Percentiles rank a stretch among this genome's conserved stretches.
Evolutionary conservation across 148 eudicot genomes (phyloP).

Genomic region (Silene conica): DNA sequence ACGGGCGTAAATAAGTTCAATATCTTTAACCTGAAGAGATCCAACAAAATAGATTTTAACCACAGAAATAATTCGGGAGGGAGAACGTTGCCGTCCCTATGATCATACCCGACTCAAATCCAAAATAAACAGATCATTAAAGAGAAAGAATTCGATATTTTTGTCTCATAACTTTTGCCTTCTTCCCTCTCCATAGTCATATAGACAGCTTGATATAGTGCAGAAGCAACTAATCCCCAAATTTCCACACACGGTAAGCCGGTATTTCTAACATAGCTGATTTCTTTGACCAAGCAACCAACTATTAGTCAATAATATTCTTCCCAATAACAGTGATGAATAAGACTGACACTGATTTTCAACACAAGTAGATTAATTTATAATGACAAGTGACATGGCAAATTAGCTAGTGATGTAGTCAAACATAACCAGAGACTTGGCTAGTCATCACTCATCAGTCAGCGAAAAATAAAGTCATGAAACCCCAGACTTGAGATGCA

Average conservation of each 20-base stretch:
- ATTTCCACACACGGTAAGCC: not conserved
- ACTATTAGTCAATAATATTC: constrained; percentile 2
- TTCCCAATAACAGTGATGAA: not conserved
- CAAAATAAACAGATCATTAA: not conserved
- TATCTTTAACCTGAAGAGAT: constrained; percentile 47
- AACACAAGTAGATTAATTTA: not conserved
- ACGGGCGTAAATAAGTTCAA: constrained; percentile 36
- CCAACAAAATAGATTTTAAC: not conserved
- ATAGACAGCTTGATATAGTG: no score
- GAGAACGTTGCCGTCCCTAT: not conserved
- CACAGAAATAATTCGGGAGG: not conserved
- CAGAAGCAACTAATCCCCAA: not conserved
- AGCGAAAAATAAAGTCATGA: not conserved
- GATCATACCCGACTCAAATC: not conserved
- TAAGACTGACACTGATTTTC: not conserved
- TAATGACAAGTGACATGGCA: not conserved
- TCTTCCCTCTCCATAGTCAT: no score
- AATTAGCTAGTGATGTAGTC: not conserved
- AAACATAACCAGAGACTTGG: not conserved
- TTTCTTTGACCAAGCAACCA: not conserved
- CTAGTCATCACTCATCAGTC: not conserved
- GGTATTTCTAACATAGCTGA: not conserved
- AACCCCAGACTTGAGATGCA: not conserved
- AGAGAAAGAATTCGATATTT: no score
- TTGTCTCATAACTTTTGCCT: no score